A percentile compares a stretch with the other conserved stretches of the same genome.
These are phyloP conservation scores for Arabidopsis arenosa DNA, from an alignment of 345 rosid genomes.

Conservation along the genomic window DNA sequence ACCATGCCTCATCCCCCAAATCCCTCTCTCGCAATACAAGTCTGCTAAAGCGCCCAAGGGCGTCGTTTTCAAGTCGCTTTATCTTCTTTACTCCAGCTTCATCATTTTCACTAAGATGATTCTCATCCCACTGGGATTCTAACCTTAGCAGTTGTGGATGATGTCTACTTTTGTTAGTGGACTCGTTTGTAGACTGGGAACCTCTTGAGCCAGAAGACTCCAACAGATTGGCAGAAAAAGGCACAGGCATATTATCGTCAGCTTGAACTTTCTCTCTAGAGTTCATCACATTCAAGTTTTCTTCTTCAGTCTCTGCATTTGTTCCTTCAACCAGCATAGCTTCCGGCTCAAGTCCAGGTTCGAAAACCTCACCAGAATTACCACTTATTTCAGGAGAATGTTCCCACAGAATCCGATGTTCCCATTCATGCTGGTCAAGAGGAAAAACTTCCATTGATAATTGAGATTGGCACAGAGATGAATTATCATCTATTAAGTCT, in stretches of 20 bases:
- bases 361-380: slow-evolving; percentile 52
- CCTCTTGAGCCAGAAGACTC: slow-evolving; percentile 61
- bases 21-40: slow-evolving; percentile 62
- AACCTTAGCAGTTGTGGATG: slow-evolving; percentile 95
- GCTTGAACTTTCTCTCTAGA: slow-evolving; percentile 47
- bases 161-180: slow-evolving; percentile 46
- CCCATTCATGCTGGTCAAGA: slow-evolving; percentile 96
- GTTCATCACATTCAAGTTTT: slow-evolving; percentile 43
- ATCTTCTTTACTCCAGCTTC: slow-evolving; percentile 39
- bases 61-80: slow-evolving; percentile 52
- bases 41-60: slow-evolving; percentile 56
- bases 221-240: slow-evolving; percentile 51
- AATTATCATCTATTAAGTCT: slow-evolving; percentile 47
- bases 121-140: slow-evolving; percentile 54
- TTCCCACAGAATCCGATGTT: slow-evolving; percentile 84
- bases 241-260: slow-evolving; percentile 40
- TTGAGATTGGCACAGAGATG: slow-evolving; percentile 59
- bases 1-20: slow-evolving; percentile 81
- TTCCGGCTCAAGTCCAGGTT: slow-evolving; percentile 48
- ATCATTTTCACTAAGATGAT: slow-evolving; percentile 48
- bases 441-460: slow-evolving; percentile 57
- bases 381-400: slow-evolving; percentile 58
- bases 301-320: slow-evolving; percentile 43
- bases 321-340: slow-evolving; percentile 48
- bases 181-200: slow-evolving; percentile 39